Percentiles rank a stretch among this genome's conserved stretches.
phyloP scores from a whole-genome alignment of 2,329 filamentous ascomycete genomes.

The Pleochaeta shiraiana region DNA sequence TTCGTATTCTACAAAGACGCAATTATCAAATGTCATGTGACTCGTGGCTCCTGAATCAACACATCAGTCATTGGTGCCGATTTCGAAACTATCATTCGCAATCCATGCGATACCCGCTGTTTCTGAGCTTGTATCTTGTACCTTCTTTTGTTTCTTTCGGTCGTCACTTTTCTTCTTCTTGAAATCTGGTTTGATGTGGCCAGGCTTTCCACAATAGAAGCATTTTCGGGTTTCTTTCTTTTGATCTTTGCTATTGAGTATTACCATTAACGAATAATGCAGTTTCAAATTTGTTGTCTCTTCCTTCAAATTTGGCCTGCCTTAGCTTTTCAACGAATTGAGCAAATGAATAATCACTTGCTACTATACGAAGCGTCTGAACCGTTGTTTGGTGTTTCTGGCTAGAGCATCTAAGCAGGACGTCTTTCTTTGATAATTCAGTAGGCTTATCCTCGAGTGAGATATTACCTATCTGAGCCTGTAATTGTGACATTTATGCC shows the following conservation, averaged over 20 bases:
- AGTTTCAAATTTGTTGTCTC: neutral
- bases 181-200: neutral
- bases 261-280: neutral
- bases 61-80: neutral
- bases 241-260: neutral
- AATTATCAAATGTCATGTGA: neutral
- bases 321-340: neutral
- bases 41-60: neutral
- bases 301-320: neutral
- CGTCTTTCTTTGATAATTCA: constrained; percentile 1
- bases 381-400: neutral
- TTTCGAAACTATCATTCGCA: neutral
- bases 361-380: neutral
- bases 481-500: constrained; percentile 1
- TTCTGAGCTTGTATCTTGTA: neutral
- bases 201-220: neutral
- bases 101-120: neutral
- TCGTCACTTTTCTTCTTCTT: neutral
- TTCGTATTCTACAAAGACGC: neutral
- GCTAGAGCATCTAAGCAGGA: neutral
- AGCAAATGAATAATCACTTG: neutral
- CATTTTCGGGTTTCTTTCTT: neutral
- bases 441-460: neutral
- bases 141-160: neutral
- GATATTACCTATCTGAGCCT: neutral